Percentiles rank a stretch among this genome's conserved stretches.
Conservation (phyloP, 1,139 yeast species). For the Wickerhamomyces sp. region DNA sequence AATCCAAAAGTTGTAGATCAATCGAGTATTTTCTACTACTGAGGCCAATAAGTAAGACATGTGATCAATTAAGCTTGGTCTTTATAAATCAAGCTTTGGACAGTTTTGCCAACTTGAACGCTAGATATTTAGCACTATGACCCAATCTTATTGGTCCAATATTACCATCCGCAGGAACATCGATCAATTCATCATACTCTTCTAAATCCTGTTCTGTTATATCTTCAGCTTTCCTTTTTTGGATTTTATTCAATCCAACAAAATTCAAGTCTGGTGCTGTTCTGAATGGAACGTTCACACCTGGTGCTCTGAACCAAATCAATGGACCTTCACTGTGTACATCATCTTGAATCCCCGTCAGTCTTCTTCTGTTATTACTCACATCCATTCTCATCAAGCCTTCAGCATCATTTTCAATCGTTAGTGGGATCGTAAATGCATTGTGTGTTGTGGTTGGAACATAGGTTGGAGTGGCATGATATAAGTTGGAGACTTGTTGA, state of each 20-base stretch:
- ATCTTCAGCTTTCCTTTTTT: conserved; percentile 11
- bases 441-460: conserved; percentile 22
- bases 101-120: conserved; percentile 45
- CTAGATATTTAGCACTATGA: conserved; percentile 65
- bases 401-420: conserved; percentile 12
- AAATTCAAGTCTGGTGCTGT: conserved; percentile 28
- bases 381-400: conserved; percentile 26
- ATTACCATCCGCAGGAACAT: conserved; percentile 21
- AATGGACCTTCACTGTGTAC: conserved; percentile 37
- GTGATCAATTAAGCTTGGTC: background rate
- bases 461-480: conserved; percentile 24
- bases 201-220: conserved; percentile 1
- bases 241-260: conserved; percentile 10
- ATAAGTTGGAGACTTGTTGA: conserved; percentile 8
- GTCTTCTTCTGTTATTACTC: conserved; percentile 25
- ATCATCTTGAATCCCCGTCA: conserved; percentile 15
- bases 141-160: conserved; percentile 40
- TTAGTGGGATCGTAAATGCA: conserved; percentile 21
- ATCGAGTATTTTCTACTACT: too few species aligned
- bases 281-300: conserved; percentile 52
- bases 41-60: too few species aligned
- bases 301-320: conserved; percentile 81
- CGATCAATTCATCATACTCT: conserved; percentile 12
- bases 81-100: background rate
- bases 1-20: background rate